These are phyloP conservation scores for Vinca major DNA, from an alignment of 305 asterid genomes.

Conservation along the genomic window DNA sequence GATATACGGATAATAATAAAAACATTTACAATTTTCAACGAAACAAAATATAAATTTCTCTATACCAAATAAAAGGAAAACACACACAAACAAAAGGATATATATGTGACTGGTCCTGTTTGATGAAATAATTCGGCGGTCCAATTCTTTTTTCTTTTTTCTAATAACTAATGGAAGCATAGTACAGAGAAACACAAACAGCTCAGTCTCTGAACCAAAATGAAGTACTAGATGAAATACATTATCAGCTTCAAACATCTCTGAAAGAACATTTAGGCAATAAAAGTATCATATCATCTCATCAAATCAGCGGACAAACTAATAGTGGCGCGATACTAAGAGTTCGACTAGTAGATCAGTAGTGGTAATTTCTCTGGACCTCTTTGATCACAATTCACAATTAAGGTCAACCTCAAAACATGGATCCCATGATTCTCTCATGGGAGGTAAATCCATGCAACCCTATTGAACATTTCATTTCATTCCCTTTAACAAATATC, in stretches of 20 bases:
- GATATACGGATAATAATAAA: too few species aligned
- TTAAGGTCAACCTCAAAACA: background rate
- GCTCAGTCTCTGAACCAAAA: slow-evolving; percentile 2
- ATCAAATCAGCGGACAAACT: background rate
- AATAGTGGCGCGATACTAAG: background rate
- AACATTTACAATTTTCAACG: background rate
- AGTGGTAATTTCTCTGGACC: background rate
- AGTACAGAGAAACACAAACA: background rate
- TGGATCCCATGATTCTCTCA: background rate
- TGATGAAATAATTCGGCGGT: background rate
- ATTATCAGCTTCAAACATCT: too few species aligned
- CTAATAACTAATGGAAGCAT: background rate
- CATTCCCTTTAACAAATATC: background rate
- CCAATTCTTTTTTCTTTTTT: background rate
- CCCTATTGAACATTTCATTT: background rate
- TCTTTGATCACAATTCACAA: background rate
- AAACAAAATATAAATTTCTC: background rate
- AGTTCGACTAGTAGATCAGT: background rate
- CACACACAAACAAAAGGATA: background rate
- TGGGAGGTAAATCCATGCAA: background rate
- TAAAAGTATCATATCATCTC: background rate
- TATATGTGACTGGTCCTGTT: too few species aligned
- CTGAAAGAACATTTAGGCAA: background rate
- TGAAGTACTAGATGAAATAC: too few species aligned
- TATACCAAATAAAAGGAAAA: background rate